phyloP scores from a whole-genome alignment of 176 grass and related monocot species.

The Ensete glaucum region DNA sequence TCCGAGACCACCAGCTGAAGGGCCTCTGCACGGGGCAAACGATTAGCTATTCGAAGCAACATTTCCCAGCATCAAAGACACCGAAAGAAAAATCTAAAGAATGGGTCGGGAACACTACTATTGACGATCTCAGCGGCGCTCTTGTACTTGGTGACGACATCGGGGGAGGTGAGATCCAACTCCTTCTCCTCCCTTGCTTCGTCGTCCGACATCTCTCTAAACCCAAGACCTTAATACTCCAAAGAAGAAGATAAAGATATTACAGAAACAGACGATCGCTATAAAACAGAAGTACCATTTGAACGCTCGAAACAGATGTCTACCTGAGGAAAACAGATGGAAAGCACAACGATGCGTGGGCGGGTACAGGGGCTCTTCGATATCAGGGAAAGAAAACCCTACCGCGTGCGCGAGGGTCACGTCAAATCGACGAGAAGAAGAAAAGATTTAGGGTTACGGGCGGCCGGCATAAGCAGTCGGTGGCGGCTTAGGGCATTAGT shows the following conservation, averaged over 20 bases:
- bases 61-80: background rate
- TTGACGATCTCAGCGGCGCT: constrained; percentile 86
- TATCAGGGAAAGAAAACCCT: too few relatives aligned
- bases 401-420: too few relatives aligned
- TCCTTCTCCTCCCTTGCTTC: constrained; percentile 95
- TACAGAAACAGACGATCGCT: background rate
- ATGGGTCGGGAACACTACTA: constrained; percentile 30
- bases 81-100: background rate
- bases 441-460: too few relatives aligned
- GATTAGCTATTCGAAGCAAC: background rate
- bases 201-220: constrained; percentile 71
- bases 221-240: background rate
- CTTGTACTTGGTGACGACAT: constrained; percentile 99
- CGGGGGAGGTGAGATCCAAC: constrained; percentile 78
- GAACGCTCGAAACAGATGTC: too few relatives aligned
- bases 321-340: too few relatives aligned
- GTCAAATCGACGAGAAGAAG: too few relatives aligned
- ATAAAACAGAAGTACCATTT: background rate
- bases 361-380: too few relatives aligned
- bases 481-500: too few relatives aligned
- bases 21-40: constrained; percentile 37
- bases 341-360: too few relatives aligned
- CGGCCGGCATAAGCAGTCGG: too few relatives aligned
- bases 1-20: constrained; percentile 67
- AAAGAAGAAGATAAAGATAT: background rate